phyloP scores from a whole-genome alignment of 805 yeast genomes.

The Cyberlindnera japonica region DNA sequence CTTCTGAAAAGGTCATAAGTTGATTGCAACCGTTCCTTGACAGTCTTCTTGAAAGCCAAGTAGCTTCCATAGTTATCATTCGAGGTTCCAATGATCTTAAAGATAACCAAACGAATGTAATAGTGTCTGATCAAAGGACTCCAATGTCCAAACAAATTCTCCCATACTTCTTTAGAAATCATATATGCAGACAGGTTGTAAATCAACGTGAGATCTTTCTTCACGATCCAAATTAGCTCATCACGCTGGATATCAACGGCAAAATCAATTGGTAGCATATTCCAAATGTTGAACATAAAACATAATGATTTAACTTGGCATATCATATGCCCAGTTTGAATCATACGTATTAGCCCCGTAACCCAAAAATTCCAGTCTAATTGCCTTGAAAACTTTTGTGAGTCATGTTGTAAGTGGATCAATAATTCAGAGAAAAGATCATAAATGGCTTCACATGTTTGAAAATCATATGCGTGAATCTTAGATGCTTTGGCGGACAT shows the following conservation, averaged over 20 bases:
- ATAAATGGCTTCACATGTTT: conserved; percentile 39
- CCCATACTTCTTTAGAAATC: conserved; percentile 48
- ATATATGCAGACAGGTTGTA: conserved; percentile 53
- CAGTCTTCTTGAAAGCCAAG: conserved; percentile 12
- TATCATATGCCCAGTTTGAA: conserved; percentile 59
- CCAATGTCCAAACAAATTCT: conserved; percentile 68
- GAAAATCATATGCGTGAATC: conserved; percentile 33
- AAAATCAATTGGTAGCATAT: conserved; percentile 46
- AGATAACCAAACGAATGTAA: conserved; percentile 61
- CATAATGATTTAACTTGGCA: conserved; percentile 62
- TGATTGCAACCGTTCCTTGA: conserved; percentile 7
- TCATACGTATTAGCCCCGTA: conserved; percentile 51
- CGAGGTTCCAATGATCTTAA: conserved; percentile 45
- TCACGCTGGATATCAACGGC: neutral
- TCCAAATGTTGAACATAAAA: conserved; percentile 72
- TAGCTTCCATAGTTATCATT: conserved; percentile 16
- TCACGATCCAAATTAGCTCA: conserved; percentile 36
- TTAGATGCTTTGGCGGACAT: conserved; percentile 8
- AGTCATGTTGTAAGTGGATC: conserved; percentile 13
- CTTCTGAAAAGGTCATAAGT: conserved; percentile 11
- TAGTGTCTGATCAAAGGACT: conserved; percentile 70
- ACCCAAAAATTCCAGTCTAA: conserved; percentile 82
- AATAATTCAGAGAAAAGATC: conserved; percentile 33
- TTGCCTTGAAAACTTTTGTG: conserved; percentile 9
- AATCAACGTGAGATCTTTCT: conserved; percentile 40